Conservation (phyloP, 495 filamentous ascomycete species). For the Articulospora tetracladia region DNA sequence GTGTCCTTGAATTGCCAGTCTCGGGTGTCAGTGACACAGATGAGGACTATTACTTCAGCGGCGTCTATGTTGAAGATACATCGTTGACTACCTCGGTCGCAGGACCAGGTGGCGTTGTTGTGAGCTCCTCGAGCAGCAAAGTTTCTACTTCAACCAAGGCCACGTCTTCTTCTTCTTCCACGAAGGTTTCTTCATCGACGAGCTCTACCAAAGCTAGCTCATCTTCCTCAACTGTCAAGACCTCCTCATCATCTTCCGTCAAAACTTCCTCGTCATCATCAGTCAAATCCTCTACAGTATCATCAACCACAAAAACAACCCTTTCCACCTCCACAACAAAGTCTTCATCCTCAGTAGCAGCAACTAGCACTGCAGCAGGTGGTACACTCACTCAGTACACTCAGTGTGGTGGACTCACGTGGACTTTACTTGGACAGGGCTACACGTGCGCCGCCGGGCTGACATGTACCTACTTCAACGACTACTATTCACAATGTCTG, state of each 20-base stretch:
- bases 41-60: slow-evolving; percentile 72
- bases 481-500: not conserved
- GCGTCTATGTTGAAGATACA: slow-evolving; percentile 66
- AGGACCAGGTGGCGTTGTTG: slow-evolving; percentile 35
- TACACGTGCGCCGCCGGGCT: not conserved
- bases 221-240: not conserved
- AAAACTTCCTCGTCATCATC: not conserved
- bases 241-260: not conserved
- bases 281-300: not conserved
- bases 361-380: not conserved
- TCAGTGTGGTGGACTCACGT: not conserved
- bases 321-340: not conserved
- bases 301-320: not conserved
- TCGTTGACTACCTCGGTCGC: slow-evolving; percentile 54
- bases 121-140: not conserved
- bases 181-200: not conserved
- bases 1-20: slow-evolving; percentile 62
- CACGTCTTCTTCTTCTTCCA: not conserved
- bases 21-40: slow-evolving; percentile 44
- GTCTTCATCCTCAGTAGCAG: not conserved
- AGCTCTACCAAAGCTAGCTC: not conserved
- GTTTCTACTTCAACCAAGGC: not conserved
- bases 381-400: not conserved
- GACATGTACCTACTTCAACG: not conserved
- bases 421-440: not conserved